phyloP scores from a whole-genome alignment of 768 basidiomycete genomes.

The Tylopilus rubrobrunneus region DNA sequence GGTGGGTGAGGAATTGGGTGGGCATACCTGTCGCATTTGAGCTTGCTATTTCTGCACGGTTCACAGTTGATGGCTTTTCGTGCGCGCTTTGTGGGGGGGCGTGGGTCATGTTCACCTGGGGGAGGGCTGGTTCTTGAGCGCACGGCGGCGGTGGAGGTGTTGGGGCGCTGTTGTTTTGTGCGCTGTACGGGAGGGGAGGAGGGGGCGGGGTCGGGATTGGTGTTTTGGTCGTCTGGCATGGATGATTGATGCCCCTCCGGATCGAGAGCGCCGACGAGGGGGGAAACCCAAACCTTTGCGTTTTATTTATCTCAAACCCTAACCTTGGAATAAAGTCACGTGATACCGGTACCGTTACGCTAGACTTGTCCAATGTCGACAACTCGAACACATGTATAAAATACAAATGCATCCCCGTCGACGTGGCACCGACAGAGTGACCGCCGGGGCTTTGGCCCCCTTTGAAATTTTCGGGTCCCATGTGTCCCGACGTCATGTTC shows the following conservation, averaged over 20 bases:
- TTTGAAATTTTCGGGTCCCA: too few species aligned
- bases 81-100: slow-evolving; percentile 76
- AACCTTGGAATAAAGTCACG: slow-evolving; percentile 14
- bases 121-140: slow-evolving; percentile 45
- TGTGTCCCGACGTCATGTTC: too few species aligned
- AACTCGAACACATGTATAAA: too few species aligned
- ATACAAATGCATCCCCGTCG: too few species aligned
- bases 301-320: slow-evolving; percentile 28
- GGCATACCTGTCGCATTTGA: slow-evolving; percentile 81
- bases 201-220: slow-evolving; percentile 11
- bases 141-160: slow-evolving; percentile 34
- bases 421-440: too few species aligned
- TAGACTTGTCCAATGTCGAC: too few species aligned
- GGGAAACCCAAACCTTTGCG: background rate
- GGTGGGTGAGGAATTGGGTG: background rate
- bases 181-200: slow-evolving; percentile 14
- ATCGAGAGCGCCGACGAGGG: slow-evolving; percentile 20
- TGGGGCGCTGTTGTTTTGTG: slow-evolving; percentile 12
- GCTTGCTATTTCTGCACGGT: slow-evolving; percentile 81
- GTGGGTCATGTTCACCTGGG: slow-evolving; percentile 53
- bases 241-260: slow-evolving; percentile 23
- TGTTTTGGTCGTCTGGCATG: slow-evolving; percentile 31
- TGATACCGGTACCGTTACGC: slow-evolving; percentile 15
- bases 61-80: slow-evolving; percentile 89
- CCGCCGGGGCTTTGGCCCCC: too few species aligned